Evolutionary conservation across 1,284 basidiomycete species (phyloP).

Genomic region (Omphalotus olearius): DNA sequence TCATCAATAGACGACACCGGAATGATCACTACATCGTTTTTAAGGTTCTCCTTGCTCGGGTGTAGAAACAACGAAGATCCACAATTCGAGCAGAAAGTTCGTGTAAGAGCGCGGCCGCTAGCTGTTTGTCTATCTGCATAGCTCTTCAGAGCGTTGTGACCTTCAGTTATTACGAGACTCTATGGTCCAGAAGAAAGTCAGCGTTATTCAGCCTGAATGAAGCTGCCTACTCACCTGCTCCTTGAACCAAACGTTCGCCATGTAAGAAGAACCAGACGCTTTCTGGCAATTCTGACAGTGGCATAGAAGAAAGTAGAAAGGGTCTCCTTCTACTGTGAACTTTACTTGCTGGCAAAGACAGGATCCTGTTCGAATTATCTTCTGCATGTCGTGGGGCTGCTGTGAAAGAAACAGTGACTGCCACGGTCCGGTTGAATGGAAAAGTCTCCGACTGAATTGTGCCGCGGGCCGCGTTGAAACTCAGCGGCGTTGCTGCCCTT

Average conservation of each 20-base stretch:
- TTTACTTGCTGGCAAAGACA: slow-evolving; percentile 27
- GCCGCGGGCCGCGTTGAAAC: too few species aligned
- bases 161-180: slow-evolving; percentile 19
- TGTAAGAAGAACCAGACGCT: slow-evolving; percentile 28
- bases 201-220: not conserved
- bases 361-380: slow-evolving; percentile 16
- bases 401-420: too few species aligned
- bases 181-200: not conserved
- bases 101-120: slow-evolving; percentile 26
- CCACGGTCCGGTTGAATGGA: too few species aligned
- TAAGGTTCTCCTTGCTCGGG: slow-evolving; percentile 17
- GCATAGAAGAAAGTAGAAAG: slow-evolving; percentile 29
- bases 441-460: too few species aligned
- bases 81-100: slow-evolving; percentile 32
- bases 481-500: too few species aligned
- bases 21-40: slow-evolving; percentile 21
- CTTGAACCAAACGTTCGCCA: slow-evolving; percentile 29
- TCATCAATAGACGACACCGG: slow-evolving; percentile 23
- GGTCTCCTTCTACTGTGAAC: slow-evolving; percentile 27
- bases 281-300: slow-evolving; percentile 32
- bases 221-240: slow-evolving; percentile 19
- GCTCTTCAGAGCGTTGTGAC: slow-evolving; percentile 23
- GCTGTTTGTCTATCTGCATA: slow-evolving; percentile 27
- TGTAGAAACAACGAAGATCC: slow-evolving; percentile 29
- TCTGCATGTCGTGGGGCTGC: too few species aligned